A percentile compares a stretch with the other conserved stretches of the same genome.
Evolutionary conservation across 2,329 filamentous ascomycete genomes (phyloP).

Genomic region (Aspergillus sp.): DNA sequence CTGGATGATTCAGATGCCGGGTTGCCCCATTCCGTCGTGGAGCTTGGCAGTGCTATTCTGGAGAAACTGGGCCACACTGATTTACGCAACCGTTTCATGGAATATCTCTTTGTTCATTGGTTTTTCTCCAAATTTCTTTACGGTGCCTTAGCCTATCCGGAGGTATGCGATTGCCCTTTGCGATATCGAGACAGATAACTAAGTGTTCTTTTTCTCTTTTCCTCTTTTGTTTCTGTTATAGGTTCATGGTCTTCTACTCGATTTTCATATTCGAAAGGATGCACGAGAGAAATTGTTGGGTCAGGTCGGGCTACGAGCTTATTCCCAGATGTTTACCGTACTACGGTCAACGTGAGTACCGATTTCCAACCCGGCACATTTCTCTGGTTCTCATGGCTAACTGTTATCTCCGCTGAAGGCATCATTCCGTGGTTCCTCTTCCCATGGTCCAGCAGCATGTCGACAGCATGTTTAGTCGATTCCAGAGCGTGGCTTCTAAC

Average conservation of each 20-base stretch:
- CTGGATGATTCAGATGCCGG: slow-evolving; percentile 82
- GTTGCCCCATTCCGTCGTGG: slow-evolving; percentile 77
- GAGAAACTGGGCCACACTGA: slow-evolving; percentile 64
- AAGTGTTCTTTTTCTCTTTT: slow-evolving; percentile 12
- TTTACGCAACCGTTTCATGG: slow-evolving; percentile 65
- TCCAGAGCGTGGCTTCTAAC: slow-evolving; percentile 11
- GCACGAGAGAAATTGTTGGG: slow-evolving; percentile 68
- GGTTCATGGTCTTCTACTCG: slow-evolving; percentile 62
- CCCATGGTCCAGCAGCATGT: slow-evolving; percentile 28
- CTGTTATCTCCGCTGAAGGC: slow-evolving; percentile 16
- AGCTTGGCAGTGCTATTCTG: slow-evolving; percentile 77
- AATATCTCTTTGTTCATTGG: slow-evolving; percentile 84
- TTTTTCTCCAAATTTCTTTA: slow-evolving; percentile 83
- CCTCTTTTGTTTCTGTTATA: slow-evolving; percentile 20
- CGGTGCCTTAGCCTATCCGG: slow-evolving; percentile 78
- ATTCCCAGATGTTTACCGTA: slow-evolving; percentile 72
- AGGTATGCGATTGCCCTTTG: slow-evolving; percentile 47
- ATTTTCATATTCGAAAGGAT: slow-evolving; percentile 88
- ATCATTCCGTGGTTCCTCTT: slow-evolving; percentile 30
- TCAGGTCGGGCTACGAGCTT: slow-evolving; percentile 72
- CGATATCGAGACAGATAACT: slow-evolving; percentile 17
- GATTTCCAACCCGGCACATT: slow-evolving; percentile 4
- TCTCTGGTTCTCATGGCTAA: slow-evolving; percentile 18
- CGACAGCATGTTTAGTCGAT: slow-evolving; percentile 32
- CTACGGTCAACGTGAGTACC: slow-evolving; percentile 58